phyloP scores from a whole-genome alignment of 257 asterid genomes.

The Gentiana dahurica region DNA sequence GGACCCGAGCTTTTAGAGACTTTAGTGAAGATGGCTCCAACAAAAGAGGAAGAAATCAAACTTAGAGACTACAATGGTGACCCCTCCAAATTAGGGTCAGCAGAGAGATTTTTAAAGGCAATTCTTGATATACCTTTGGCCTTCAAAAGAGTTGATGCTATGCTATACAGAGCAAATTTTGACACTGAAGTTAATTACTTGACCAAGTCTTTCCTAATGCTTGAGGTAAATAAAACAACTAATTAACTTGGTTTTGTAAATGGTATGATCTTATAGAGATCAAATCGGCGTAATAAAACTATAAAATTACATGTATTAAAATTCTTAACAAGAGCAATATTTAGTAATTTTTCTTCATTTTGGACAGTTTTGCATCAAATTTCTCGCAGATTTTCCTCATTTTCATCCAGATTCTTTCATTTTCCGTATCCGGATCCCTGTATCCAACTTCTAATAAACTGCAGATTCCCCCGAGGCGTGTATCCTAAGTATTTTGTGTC shows the following conservation, averaged over 20 bases:
- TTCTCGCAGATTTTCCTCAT: no score
- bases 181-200: conserved; percentile 74
- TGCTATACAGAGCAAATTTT: conserved; percentile 92
- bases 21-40: conserved; percentile 95
- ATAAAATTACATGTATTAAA: no score
- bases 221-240: conserved; percentile 51
- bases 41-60: conserved; percentile 95
- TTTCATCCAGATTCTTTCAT: no score
- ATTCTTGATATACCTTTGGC: conserved; percentile 86
- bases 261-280: no score
- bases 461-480: no score
- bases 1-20: conserved; percentile 96
- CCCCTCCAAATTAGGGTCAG: conserved; percentile 64
- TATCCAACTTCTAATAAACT: no score
- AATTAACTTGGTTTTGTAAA: neutral
- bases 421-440: no score
- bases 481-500: no score
- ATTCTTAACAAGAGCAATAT: no score
- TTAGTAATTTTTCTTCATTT: no score
- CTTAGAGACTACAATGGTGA: conserved; percentile 67
- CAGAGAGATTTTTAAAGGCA: conserved; percentile 84
- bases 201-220: conserved; percentile 63
- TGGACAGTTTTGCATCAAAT: no score
- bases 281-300: no score
- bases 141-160: conserved; percentile 83